Evolutionary conservation across 169 alveolate species (phyloP), one percentile per base, ranked within the genome.

Genomic region (Eimeria necatrix): DNA sequence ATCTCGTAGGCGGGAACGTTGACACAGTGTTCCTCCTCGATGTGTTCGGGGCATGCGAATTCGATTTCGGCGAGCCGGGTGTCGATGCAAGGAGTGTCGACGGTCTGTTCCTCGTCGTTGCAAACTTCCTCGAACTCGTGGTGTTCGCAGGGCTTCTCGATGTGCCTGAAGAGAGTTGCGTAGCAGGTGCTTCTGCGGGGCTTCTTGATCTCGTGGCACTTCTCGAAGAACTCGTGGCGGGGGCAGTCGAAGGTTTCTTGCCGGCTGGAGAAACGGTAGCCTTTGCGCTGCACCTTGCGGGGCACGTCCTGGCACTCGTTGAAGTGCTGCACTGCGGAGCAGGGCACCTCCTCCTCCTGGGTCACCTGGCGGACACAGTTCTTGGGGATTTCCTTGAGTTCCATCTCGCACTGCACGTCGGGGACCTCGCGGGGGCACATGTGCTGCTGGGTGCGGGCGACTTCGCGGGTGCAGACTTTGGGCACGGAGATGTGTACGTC

Each of bases 1-100:
- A 93, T 93, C 78, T 93, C 93, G 41, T 93, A 93, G 7, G 83
- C 87, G 0, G 95, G 95, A n/a, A 93, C 93, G 12, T 89, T 93
- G 20, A 83, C 83, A 59, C 95, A 93, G 9, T 93, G 88, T 48
- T 93, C 95, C 51, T 93, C 86, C 8, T 80, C 88, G 60, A 61
- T 68, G 22, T 84, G 95, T 53, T 93, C 93, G 56, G 86, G 86
- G 83, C 95, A 93, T 2, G 95, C 64, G 48, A 81, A 93, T 32
- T 93, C 95, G 46, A 80, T 51, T 7, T 85, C 95, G 18, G 32
- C 71, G 26, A 80, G 73, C 60, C 83, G 74, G 9, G 76, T 46
- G 68, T 61, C 93, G 26, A 83, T 80, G 78, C 95, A 93, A 20
- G 95, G 93, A 4, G 74, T 86, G 49, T 61, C 83, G 14, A 84